phyloP scores from a whole-genome alignment of 345 rosid genomes.

The Lepidium didymum region DNA sequence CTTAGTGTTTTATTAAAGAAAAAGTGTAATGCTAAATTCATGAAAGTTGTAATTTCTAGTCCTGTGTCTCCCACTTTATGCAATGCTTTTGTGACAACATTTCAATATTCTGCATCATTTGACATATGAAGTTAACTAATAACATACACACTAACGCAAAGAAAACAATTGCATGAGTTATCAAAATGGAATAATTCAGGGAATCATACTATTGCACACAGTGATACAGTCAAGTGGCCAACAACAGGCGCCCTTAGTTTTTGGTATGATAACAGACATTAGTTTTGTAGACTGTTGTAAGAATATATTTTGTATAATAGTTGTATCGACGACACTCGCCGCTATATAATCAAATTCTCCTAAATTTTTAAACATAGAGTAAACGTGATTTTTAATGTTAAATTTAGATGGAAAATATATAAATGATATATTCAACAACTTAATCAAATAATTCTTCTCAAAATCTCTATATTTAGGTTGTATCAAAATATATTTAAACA shows the following conservation, averaged over 20 bases:
- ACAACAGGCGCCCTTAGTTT: slow-evolving; percentile 23
- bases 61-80: slow-evolving; percentile 17
- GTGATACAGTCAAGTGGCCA: slow-evolving; percentile 9
- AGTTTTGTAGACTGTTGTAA: background rate
- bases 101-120: slow-evolving; percentile 1
- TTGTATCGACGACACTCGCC: too few species aligned
- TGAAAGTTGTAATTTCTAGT: slow-evolving; percentile 6
- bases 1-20: background rate
- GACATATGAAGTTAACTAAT: background rate
- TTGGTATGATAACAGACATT: background rate
- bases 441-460: too few species aligned
- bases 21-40: background rate
- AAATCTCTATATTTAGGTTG: too few species aligned
- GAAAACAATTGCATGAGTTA: background rate
- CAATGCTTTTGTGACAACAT: slow-evolving; percentile 1
- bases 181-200: background rate
- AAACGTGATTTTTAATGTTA: too few species aligned
- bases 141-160: background rate
- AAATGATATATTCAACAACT: too few species aligned
- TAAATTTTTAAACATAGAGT: too few species aligned
- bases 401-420: too few species aligned
- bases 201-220: background rate
- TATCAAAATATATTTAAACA: too few species aligned
- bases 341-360: too few species aligned
- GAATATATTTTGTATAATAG: too few species aligned